Conservation (phyloP, 2,329 filamentous ascomycete species). For the Aphanocladium album region DNA sequence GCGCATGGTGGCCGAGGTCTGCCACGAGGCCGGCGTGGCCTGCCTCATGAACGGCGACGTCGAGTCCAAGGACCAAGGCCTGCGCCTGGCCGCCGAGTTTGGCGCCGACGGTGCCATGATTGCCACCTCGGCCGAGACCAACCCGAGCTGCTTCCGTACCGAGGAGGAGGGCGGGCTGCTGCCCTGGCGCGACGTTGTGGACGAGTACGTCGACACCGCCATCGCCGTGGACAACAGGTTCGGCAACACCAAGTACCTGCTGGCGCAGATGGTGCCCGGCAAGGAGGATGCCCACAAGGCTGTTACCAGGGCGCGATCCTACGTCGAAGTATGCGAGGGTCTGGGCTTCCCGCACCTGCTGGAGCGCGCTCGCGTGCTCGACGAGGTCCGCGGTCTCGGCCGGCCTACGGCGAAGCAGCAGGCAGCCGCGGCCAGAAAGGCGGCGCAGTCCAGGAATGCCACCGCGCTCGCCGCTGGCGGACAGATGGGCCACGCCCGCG, state of each 20-base stretch:
- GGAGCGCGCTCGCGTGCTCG: slow-evolving; percentile 59
- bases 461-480: slow-evolving; percentile 46
- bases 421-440: slow-evolving; percentile 27
- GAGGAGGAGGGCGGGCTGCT: slow-evolving; percentile 63
- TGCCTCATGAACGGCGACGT: slow-evolving; percentile 97
- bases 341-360: slow-evolving; percentile 61
- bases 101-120: slow-evolving; percentile 97
- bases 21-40: slow-evolving; percentile 78
- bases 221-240: slow-evolving; percentile 80
- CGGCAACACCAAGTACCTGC: slow-evolving; percentile 88
- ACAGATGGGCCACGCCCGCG: slow-evolving; percentile 36
- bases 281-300: slow-evolving; percentile 60
- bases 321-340: slow-evolving; percentile 60
- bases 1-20: slow-evolving; percentile 75
- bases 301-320: slow-evolving; percentile 64
- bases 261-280: slow-evolving; percentile 80
- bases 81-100: slow-evolving; percentile 68
- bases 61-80: slow-evolving; percentile 64
- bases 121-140: slow-evolving; percentile 84
- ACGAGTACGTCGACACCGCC: slow-evolving; percentile 66
- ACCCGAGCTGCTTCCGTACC: slow-evolving; percentile 78
- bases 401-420: slow-evolving; percentile 34
- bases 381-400: slow-evolving; percentile 57
- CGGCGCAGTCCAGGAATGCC: slow-evolving; percentile 25
- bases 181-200: slow-evolving; percentile 72